Evolutionary conservation across 73 alveolate genomes (phyloP), one percentile per base, ranked within the genome.

Genomic region (Tetrahymena malaccensis): DNA sequence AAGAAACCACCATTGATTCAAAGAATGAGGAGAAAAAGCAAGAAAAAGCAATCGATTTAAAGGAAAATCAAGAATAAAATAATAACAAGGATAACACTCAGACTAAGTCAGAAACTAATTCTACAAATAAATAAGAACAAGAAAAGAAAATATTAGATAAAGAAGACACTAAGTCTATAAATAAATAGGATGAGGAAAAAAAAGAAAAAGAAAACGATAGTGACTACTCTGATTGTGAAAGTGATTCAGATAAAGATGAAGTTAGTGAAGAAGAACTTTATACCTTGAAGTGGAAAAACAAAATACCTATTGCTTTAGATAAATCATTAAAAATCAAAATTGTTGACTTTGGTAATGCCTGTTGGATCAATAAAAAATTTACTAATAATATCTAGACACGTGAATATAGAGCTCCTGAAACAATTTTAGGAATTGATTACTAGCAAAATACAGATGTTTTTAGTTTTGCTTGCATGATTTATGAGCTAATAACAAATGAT

Each of bases 371-470:
- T 56, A 96, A 97, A 57, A 97, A 97, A 93, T 97, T 96, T 84
- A 96, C 97, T 3, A 93, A 96, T 37, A 84, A 94, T 94, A 98
- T 95, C 37, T 98, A 98, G 96, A 97, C 98, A 31, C 58, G 99
- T 58, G 98, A 97, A 96, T 98, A 98, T 96, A 57, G 99, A 84
- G 95, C 99, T 43, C 99, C 99, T 13, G 99, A 98, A 97, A 97
- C 98, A 0, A 97, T 98, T 85, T 93, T 98, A 57, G 99, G 98
- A 34, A 94, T 95, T 27, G 97, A 96, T 93, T 98, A 97, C 94
- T 98, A 96, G 58, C 96, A 96, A 84, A 95, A 98, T 13, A 94
- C 97, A 35, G 99, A 98, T 95, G 96, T 98, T 4, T 98, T 98
- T 99, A 95, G 98, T 94, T 95, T 97, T 55, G 99, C 99, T 19